These are phyloP conservation scores for Fusarium hainanense DNA, from an alignment of 2,329 filamentous ascomycete genomes.

Conservation along the genomic window DNA sequence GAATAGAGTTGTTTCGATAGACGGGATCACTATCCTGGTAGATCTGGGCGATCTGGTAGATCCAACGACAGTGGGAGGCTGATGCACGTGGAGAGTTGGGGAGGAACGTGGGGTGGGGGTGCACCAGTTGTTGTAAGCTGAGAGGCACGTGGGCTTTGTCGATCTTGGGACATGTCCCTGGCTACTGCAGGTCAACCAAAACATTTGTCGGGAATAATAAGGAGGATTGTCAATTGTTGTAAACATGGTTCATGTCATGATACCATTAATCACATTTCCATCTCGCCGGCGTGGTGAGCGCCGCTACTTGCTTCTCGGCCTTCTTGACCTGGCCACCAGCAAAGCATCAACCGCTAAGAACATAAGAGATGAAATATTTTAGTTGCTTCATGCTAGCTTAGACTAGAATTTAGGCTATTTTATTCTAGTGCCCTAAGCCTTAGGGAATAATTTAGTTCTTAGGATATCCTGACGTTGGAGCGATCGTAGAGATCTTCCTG, in stretches of 20 bases:
- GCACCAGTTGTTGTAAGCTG: neutral
- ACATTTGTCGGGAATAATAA: neutral
- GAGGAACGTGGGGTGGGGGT: neutral
- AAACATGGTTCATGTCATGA: neutral
- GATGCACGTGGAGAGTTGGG: slow-evolving; percentile 39
- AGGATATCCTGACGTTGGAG: too few species aligned
- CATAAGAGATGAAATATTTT: too few species aligned
- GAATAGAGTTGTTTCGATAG: slow-evolving; percentile 14
- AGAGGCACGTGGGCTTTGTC: slow-evolving; percentile 30
- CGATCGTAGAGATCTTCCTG: too few species aligned
- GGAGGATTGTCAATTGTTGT: neutral
- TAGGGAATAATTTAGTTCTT: too few species aligned
- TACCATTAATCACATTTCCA: neutral
- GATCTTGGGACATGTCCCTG: neutral
- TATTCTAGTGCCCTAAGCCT: too few species aligned
- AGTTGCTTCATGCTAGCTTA: too few species aligned
- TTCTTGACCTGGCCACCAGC: too few species aligned
- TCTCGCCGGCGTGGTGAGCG: neutral
- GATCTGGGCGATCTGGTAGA: neutral
- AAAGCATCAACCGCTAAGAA: too few species aligned
- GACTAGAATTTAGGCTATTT: too few species aligned
- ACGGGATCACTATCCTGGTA: slow-evolving; percentile 15
- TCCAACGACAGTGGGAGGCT: slow-evolving; percentile 27
- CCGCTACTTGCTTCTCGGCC: too few species aligned
- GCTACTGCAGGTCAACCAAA: neutral